Evolutionary conservation across 768 basidiomycete genomes (phyloP).

Genomic region (Lentinula lateritia): DNA sequence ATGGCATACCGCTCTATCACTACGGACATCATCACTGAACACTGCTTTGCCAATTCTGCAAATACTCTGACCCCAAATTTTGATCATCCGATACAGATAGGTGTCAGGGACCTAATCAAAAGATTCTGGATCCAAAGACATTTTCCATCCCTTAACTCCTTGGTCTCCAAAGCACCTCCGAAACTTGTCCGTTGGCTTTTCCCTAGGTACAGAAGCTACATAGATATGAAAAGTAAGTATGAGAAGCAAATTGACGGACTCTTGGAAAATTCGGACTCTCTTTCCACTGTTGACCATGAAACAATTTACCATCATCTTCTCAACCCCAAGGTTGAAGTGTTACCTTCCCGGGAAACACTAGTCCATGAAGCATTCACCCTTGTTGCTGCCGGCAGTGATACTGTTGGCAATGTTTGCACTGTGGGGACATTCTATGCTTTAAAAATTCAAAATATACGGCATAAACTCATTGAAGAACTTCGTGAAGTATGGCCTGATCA

Average conservation of each 20-base stretch:
- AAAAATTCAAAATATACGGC: slow-evolving; percentile 12
- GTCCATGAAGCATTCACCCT: slow-evolving; percentile 18
- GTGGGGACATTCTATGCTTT: slow-evolving; percentile 21
- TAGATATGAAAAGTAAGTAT: slow-evolving; percentile 11
- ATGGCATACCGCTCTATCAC: slow-evolving; percentile 20
- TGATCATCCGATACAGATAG: slow-evolving; percentile 18
- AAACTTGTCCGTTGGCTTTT: slow-evolving; percentile 12
- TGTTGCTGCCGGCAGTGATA: slow-evolving; percentile 28
- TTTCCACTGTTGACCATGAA: slow-evolving; percentile 24
- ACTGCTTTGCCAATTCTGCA: slow-evolving; percentile 24
- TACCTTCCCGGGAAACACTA: slow-evolving; percentile 13
- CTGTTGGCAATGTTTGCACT: slow-evolving; percentile 20
- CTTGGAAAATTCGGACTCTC: slow-evolving; percentile 17
- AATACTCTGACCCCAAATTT: slow-evolving; percentile 20
- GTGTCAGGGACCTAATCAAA: slow-evolving; percentile 11
- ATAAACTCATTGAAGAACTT: slow-evolving; percentile 22
- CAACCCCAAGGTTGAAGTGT: slow-evolving; percentile 11
- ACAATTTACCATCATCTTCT: slow-evolving; percentile 30
- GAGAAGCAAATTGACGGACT: slow-evolving; percentile 20
- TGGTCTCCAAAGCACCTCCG: slow-evolving; percentile 13
- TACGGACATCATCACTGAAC: slow-evolving; percentile 25
- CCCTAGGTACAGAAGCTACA: slow-evolving; percentile 13
- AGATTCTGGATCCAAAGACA: slow-evolving; percentile 12
- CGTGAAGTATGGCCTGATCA: slow-evolving; percentile 27
- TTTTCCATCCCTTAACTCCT: slow-evolving; percentile 15